These are phyloP conservation scores for Trifolium subterraneum DNA, from an alignment of 306 rosid species.

Conservation along the genomic window DNA sequence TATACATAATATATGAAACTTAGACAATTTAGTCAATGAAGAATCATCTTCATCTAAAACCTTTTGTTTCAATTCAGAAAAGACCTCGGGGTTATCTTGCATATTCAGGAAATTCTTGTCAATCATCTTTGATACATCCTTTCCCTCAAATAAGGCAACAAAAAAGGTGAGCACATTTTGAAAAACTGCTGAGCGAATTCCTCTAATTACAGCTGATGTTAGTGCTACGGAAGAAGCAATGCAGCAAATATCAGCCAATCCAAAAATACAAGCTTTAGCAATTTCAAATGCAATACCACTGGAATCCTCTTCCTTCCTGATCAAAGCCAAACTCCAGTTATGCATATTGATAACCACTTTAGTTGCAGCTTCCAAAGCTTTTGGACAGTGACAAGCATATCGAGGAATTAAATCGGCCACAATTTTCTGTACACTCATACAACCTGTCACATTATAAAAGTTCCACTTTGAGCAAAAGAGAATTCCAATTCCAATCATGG, in stretches of 20 bases:
- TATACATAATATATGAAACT: constrained; percentile 62
- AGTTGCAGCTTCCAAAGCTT: constrained; percentile 86
- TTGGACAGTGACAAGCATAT: constrained; percentile 81
- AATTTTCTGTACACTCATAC: constrained; percentile 80
- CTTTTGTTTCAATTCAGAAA: constrained; percentile 63
- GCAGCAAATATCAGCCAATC: constrained; percentile 74
- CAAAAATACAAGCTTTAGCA: constrained; percentile 73
- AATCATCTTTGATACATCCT: constrained; percentile 64
- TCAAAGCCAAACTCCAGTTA: constrained; percentile 64
- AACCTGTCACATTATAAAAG: constrained; percentile 57
- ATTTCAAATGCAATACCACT: constrained; percentile 79
- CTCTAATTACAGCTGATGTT: constrained; percentile 74
- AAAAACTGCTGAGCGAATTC: constrained; percentile 80
- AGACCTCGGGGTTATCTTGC: constrained; percentile 60
- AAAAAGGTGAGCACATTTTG: constrained; percentile 76
- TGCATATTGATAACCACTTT: constrained; percentile 82
- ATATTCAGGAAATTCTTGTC: constrained; percentile 65
- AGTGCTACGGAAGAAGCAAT: constrained; percentile 69
- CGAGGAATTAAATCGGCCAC: constrained; percentile 91
- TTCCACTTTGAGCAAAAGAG: constrained; percentile 42
- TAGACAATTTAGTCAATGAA: constrained; percentile 57
- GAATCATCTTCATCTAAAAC: constrained; percentile 65
- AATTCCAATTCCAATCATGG: constrained; percentile 36
- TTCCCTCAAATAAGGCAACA: constrained; percentile 64
- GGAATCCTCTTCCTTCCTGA: constrained; percentile 69